Base-by-base conservation (phyloP, 2,329 filamentous ascomycete species). In the Arthrocladium fulminans region DNA sequence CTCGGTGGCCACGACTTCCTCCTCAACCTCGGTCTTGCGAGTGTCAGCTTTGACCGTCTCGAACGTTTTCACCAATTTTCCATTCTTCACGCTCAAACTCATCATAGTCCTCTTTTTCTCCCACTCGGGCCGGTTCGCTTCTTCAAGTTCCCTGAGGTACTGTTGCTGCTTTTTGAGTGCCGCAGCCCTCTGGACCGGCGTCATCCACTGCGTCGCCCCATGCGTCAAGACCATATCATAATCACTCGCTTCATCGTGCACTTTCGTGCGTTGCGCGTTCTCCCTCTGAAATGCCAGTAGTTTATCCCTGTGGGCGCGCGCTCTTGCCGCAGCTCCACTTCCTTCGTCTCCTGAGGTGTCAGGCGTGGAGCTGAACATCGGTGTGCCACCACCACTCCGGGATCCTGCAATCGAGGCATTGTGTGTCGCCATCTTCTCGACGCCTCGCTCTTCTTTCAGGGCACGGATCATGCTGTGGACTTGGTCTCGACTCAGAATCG, bases 141-240 rank as follows among this genome's bases (percentile, higher is more conserved):
- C 94, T 60, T 94, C 86, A 73, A 92, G 82, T 66, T 94, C 87
- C 3, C 87, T 73, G 57, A 94, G 67, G 2, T 89, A 71, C 63
- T 85, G 86, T 67, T 94, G 88, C 67, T 95, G 89, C 50, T 81
- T 77, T 66, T 90, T 94, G 49, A 95, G 69, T 63, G 92, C 87
- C 55, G 81, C 73, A 1, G 88, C 89, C 35, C 88, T 76, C 65
- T 94, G 87, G 54, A 86, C 81, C 0, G 88, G 87, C 13, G 73
- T 87, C 43, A 88, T 85, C 88, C 88, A 95, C 69, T 92, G 83
- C 57, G 78, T 88, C 3, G 77, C 73, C 4, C 80, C 78, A 25
- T 70, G 67, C 46, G 66, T 68, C 0, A 81, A 78, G 0, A 79
- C 79, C 25, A 52, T 51, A 56, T 86, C 82, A 54, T 79, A 84